A percentile compares a stretch with the other conserved stretches of the same genome.
Conservation (phyloP, 352 stramenopile genomes). For the Pythium grandisporangium region DNA sequence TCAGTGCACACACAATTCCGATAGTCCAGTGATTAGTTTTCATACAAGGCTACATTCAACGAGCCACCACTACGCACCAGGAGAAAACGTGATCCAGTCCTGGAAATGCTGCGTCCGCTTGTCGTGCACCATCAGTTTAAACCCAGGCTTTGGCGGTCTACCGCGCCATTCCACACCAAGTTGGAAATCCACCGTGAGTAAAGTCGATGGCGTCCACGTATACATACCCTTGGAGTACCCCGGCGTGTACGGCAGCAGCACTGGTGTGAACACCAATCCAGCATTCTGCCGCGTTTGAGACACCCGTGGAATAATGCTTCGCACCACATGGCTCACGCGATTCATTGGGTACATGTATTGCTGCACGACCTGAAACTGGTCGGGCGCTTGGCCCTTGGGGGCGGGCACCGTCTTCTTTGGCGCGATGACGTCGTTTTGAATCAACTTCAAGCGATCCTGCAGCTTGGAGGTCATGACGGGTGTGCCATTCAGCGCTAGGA, state of each 20-base stretch:
- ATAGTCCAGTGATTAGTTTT: neutral
- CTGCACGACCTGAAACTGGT: constrained; percentile 76
- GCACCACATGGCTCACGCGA: constrained; percentile 67
- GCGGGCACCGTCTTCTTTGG: constrained; percentile 65
- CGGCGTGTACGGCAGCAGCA: constrained; percentile 69
- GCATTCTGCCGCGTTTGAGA: constrained; percentile 70
- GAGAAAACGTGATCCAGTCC: constrained; percentile 82
- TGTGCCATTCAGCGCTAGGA: constrained; percentile 75
- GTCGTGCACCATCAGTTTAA: constrained; percentile 81
- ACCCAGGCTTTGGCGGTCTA: constrained; percentile 63
- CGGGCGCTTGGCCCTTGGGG: constrained; percentile 66
- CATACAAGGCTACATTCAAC: too few relatives aligned
- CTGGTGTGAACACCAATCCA: constrained; percentile 68
- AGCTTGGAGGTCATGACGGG: constrained; percentile 81
- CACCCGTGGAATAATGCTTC: constrained; percentile 61
- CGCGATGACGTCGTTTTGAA: constrained; percentile 85
- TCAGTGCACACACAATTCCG: neutral
- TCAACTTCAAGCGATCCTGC: constrained; percentile 79
- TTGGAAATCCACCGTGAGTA: constrained; percentile 68
- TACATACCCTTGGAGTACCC: constrained; percentile 71
- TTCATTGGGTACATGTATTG: constrained; percentile 81
- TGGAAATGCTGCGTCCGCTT: constrained; percentile 81
- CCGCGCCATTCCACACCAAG: constrained; percentile 75
- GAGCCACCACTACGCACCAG: constrained; percentile 32
- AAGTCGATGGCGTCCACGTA: constrained; percentile 47